Base-by-base conservation (phyloP, 805 yeast genomes). In the Sugiyamaella americana region DNA sequence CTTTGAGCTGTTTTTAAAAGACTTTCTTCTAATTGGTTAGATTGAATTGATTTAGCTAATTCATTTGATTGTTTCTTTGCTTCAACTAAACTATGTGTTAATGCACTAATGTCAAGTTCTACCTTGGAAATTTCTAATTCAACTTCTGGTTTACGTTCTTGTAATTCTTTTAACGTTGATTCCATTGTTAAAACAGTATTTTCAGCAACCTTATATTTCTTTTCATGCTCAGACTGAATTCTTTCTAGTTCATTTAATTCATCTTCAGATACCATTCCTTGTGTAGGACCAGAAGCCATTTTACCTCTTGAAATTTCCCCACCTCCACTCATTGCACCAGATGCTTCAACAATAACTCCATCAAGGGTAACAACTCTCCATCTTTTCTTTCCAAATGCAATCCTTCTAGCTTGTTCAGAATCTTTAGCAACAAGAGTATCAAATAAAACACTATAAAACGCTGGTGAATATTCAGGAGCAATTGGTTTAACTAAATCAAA, bases 321-420 rank as follows among this genome's bases (percentile, higher is more conserved):
- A 66, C 99, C 99, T 57, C 99, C 99, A 40, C 95, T 80, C 82
- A 94, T 81, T 1, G 97, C 86, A 64, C 99, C 99, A 1, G 95
- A 84, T 13, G 82, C 79, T 58, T 89, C 97, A 47, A 93, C 91
- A 19, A 93, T 69, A 56, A 87, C 84, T 20, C 99, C 99, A 62
- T 86, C 95, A 5, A 88, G 63, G 0, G 98, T 88, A 0, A 94
- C 98, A 20, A 91, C 98, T 56, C 95, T 76, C 74, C 78, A 85
- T 57, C 98, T 71, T 55, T 72, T 79, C 16, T 72, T 70, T 1
- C 95, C 93, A 67, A 83, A 91, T 0, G 98, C 98, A 24, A 91
- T 93, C 36, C 74, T 68, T 52, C 87, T 84, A 1, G 98, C 99
- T 58, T 84, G 87, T 26, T 73, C 74, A 51, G 88, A 70, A 58